Base-by-base conservation (phyloP, 2,329 filamentous ascomycete genomes). In the Septoria petroselini region DNA sequence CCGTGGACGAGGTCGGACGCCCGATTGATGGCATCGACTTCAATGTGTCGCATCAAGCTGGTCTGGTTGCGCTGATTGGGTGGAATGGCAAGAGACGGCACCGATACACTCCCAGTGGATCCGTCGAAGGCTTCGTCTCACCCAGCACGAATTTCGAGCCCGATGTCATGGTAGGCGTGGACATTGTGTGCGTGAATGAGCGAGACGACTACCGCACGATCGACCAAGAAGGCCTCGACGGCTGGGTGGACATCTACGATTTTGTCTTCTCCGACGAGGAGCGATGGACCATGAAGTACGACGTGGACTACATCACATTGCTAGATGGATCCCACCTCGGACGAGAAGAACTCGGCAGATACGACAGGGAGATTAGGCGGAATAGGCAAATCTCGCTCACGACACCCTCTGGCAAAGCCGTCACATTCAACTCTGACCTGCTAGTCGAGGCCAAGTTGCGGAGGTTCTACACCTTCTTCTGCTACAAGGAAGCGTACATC, bases 21-120 rank as follows among this genome's bases (percentile, higher is more conserved):
- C 64, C 47, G 38, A 71, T 57, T 59, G 70, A 52, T 9, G 61
- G 62, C 21, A 68, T 83, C 30, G 80, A 84, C 55, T 91, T 91
- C 75, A 91, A 91, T 68, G 78, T 91, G 48, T 84, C 81, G 38
- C 87, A 91, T 67, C 87, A 91, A 72, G 84, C 83, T 7, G 86
- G 87, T 1, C 71, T 91, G 12, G 86, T 90, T 0, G 79, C 80
- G 2, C 72, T 91, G 23, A 76, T 85, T 9, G 84, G 83, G 58
- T 61, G 69, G 66, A 59, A 70, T 54, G 65, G 62, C 15, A 58
- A 59, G 27, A 51, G 50, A 42, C 38, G 55, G 15, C 60, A 63
- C 30, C 48, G 48, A 14, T 65, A 64, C 52, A 54, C 52, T 15
- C 57, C 62, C 8, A 50, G 41, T 34, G 62, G 62, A 12, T 57